Base-by-base conservation (phyloP, 2,329 filamentous ascomycete genomes). In the Colletotrichum sublineola region DNA sequence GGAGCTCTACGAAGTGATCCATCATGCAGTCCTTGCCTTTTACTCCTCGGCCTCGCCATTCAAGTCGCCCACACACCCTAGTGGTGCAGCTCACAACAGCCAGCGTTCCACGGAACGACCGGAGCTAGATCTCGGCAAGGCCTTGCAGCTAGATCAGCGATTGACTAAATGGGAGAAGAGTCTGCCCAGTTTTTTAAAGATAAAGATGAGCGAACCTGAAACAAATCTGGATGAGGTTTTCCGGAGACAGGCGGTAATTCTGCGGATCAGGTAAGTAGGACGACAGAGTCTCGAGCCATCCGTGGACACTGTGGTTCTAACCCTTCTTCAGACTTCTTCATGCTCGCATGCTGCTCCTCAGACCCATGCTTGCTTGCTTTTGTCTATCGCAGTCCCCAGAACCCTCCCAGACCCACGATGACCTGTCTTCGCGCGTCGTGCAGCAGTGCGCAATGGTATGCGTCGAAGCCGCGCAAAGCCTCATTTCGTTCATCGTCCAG, bases 1-100 rank as follows among this genome's bases (percentile, higher is more conserved):
- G 5, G 77, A 80, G 44, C 73, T 83, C 0, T 82, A 82, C n/a
- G 81, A 83, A 44, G 80, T 83, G 18, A 81, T 80, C 7, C 78
- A 82, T 12, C 76, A 77, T 12, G 78, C 77, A 0, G 79, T 80
- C 48, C 70, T 77, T 5, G 77, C 75, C 0, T 76, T 81, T 2
- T 82, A 81, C 36, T 77, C 76, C 0, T 33, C 73, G 3, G 3
- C 61, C 0, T 68, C 18, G 68, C 33, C 33, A 4, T 14, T 44
- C 14, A 69, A 56, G 14, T 68, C 65, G 36, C n/a, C 52, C 5
- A 52, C 4, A 3, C 46, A 68, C 8, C 38, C 62, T 15, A 15
- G 18, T 8, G 50, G 24, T 29, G 36, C 36, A n/a, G 36, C 15
- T 14, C 15, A 42, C 15, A n/a, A 7, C 5, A 60, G 60, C 1